Conservation (phyloP, 1,284 basidiomycete genomes). For the Heterobasidion occidentale region DNA sequence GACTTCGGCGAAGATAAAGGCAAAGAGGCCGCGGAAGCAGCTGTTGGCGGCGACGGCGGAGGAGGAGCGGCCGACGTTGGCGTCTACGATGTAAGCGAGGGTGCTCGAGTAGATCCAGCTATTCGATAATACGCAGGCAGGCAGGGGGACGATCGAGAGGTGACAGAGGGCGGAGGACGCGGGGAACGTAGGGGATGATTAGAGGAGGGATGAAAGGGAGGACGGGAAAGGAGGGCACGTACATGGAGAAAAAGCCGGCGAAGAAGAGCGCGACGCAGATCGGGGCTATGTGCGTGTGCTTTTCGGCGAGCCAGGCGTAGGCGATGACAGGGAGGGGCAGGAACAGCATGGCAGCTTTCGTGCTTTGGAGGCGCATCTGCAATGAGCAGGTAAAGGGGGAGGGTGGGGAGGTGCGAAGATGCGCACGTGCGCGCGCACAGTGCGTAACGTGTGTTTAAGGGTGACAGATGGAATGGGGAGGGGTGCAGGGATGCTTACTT, state of each 20-base stretch:
- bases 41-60: constrained; percentile 69
- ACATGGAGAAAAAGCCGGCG: constrained; percentile 68
- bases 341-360: constrained; percentile 42
- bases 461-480: neutral
- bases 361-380: constrained; percentile 69
- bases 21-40: constrained; percentile 59
- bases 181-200: neutral
- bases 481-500: constrained; percentile 35
- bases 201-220: neutral
- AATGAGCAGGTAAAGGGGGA: neutral
- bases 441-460: neutral
- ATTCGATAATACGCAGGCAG: neutral
- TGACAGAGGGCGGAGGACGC: neutral
- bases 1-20: constrained; percentile 64
- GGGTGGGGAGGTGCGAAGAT: no score
- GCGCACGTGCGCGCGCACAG: neutral
- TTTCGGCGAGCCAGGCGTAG: constrained; percentile 72
- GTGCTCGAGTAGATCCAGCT: constrained; percentile 69
- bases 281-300: constrained; percentile 55
- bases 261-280: constrained; percentile 58
- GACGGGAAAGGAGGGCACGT: constrained; percentile 14
- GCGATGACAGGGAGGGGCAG: constrained; percentile 55
- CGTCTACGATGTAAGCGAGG: constrained; percentile 71
- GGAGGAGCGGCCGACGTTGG: constrained; percentile 66
- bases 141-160: neutral